Evolutionary conservation across 1,284 basidiomycete genomes (phyloP), one percentile per base, ranked within the genome.

Genomic region (Sphagnurus paluster): DNA sequence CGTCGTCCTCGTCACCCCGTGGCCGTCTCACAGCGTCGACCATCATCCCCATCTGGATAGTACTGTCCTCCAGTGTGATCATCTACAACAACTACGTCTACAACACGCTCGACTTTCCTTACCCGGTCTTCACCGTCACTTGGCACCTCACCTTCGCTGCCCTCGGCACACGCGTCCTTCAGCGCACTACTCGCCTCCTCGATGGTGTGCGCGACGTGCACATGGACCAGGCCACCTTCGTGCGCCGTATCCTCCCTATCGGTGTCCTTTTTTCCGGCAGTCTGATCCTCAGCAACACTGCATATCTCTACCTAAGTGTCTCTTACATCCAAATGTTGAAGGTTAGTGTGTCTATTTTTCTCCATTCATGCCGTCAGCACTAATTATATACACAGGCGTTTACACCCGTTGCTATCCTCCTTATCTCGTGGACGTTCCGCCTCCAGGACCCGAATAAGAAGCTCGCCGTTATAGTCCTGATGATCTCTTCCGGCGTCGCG

Each of bases 281-380:
- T 54, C 82, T 98, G 50, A 93, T 98, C 59, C 76, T 96, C 46
- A 90, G 87, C 69, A 98, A 98, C 73, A 94, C 91, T 45, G 93
- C 95, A 11, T 98, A 98, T 67, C 84, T 98, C 26, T 87, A 93
- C 52, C 82, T 98, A 46, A 87, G 83, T 53, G 91, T 98, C 23
- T 84, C 90, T 1, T 98, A 95, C 70, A 97, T 98, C 56, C 95
- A 98, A 67, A 98, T 98, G 95, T 87, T 98, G 72, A 97, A 97
- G 82, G 90, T 87, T 47, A 28, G 67, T 33, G 7, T 21, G 16
- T 29, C n/a, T n/a, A n/a, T 26, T 34, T 41, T 20, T 26, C 35
- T 37, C 14, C 40, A 13, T 35, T 13, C 44, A 17, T 24, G 30
- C 33, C 48, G 32, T 33, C 25, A 24, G n/a, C 32, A 29, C 19